Percentiles rank a stretch among this genome's conserved stretches.
These are phyloP conservation scores for Xylariales sp. DNA, from an alignment of 2,329 filamentous ascomycete genomes.

Conservation along the genomic window DNA sequence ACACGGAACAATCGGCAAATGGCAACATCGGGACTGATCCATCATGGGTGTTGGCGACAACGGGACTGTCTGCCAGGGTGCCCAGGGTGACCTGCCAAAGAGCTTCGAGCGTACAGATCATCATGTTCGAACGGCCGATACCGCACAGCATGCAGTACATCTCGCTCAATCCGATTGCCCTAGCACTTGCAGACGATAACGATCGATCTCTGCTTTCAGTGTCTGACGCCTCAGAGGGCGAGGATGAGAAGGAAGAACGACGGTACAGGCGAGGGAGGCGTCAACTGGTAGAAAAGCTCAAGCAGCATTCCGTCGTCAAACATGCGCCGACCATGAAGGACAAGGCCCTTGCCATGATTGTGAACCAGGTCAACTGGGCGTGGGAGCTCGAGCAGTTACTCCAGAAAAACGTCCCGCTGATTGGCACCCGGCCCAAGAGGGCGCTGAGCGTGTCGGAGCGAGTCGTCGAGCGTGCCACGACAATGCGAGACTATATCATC, in stretches of 20 bases:
- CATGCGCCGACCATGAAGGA: conserved; percentile 78
- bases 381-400: conserved; percentile 82
- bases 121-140: conserved; percentile 81
- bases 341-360: conserved; percentile 69
- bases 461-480: conserved; percentile 88
- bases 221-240: conserved; percentile 57
- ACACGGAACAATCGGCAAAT: conserved; percentile 47
- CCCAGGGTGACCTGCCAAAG: conserved; percentile 71
- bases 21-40: conserved; percentile 53
- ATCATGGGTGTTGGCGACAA: conserved; percentile 62
- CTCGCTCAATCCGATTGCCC: conserved; percentile 80
- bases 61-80: conserved; percentile 44
- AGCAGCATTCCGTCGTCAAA: conserved; percentile 77
- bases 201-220: conserved; percentile 29
- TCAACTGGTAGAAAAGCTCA: conserved; percentile 78
- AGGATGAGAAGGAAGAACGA: conserved; percentile 63
- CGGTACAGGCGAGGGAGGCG: conserved; percentile 54
- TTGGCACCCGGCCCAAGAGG: conserved; percentile 76
- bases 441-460: conserved; percentile 89
- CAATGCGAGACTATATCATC: conserved; percentile 71
- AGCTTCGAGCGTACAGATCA: conserved; percentile 74
- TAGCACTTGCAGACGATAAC: conserved; percentile 74
- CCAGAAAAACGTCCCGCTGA: conserved; percentile 82
- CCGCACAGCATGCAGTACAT: conserved; percentile 94
- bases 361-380: conserved; percentile 94